Evolutionary conservation across 371 early-diverging fungal species (phyloP).

Genomic region (Capillidium rhysosporum): DNA sequence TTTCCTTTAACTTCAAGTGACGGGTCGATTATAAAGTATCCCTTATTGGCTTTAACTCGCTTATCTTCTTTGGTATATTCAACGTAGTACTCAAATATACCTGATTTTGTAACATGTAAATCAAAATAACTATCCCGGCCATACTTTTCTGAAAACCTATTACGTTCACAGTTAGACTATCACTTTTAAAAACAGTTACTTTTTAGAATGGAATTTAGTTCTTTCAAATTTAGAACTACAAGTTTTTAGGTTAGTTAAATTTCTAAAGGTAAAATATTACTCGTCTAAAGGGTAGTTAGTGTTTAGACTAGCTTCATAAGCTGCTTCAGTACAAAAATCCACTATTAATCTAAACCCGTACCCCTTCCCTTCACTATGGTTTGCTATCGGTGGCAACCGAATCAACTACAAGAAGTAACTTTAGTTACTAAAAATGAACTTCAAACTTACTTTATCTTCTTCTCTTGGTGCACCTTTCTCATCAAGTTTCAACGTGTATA

Average conservation of each 20-base stretch:
- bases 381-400: too few species aligned
- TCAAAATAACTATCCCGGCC: neutral
- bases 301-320: neutral
- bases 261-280: neutral
- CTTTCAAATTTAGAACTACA: neutral
- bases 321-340: neutral
- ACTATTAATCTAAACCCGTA: neutral
- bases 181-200: neutral
- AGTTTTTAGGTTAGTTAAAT: neutral
- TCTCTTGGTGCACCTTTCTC: neutral
- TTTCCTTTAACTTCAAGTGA: constrained; percentile 20
- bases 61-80: constrained; percentile 22
- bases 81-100: constrained; percentile 75
- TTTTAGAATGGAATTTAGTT: neutral
- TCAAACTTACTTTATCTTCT: neutral
- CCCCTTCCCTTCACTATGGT: neutral
- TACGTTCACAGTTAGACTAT: neutral
- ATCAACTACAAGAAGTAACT: neutral
- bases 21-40: constrained; percentile 79
- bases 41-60: constrained; percentile 13
- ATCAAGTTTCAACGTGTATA: neutral
- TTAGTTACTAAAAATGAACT: neutral
- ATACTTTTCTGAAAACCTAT: neutral
- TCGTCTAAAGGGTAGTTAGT: neutral
- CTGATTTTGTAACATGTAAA: constrained; percentile 17